A percentile compares a stretch with the other conserved stretches of the same genome.
Conservation (phyloP, 106 monocot genomes). For the Dendrobium nobile region DNA sequence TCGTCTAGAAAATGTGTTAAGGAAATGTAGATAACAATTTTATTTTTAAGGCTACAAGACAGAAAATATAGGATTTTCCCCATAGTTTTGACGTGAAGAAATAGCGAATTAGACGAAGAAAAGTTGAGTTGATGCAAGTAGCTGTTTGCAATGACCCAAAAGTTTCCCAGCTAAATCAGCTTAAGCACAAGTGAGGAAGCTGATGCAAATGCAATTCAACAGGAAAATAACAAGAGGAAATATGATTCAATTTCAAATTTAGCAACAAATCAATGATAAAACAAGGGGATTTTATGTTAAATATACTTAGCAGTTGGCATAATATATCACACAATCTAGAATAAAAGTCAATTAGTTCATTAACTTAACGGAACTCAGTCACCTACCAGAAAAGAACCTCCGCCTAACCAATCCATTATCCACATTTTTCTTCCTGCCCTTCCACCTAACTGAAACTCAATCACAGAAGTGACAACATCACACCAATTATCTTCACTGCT, state of each 20-base stretch:
- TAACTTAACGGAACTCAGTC: neutral
- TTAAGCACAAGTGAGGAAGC: neutral
- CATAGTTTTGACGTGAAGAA: neutral
- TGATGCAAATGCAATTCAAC: slow-evolving; percentile 3
- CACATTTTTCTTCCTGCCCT: slow-evolving; percentile 50
- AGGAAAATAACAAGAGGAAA: neutral
- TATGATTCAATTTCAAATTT: neutral
- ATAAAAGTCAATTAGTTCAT: neutral
- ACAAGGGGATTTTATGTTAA: neutral
- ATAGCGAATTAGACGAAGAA: neutral
- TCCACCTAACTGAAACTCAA: slow-evolving; percentile 66
- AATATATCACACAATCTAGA: neutral
- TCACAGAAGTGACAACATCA: neutral
- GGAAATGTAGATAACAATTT: neutral
- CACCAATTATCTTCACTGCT: neutral
- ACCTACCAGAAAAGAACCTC: slow-evolving; percentile 39
- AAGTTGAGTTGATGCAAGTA: neutral
- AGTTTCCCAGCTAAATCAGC: neutral
- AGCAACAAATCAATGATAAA: neutral
- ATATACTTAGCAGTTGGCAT: neutral
- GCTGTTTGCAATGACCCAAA: neutral
- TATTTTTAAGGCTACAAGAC: neutral
- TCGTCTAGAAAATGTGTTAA: neutral
- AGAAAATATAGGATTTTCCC: neutral
- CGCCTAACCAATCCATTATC: slow-evolving; percentile 37